These are phyloP conservation scores for Tetragonia tetragonoides DNA, from an alignment of 148 eudicot genomes.

Conservation along the genomic window DNA sequence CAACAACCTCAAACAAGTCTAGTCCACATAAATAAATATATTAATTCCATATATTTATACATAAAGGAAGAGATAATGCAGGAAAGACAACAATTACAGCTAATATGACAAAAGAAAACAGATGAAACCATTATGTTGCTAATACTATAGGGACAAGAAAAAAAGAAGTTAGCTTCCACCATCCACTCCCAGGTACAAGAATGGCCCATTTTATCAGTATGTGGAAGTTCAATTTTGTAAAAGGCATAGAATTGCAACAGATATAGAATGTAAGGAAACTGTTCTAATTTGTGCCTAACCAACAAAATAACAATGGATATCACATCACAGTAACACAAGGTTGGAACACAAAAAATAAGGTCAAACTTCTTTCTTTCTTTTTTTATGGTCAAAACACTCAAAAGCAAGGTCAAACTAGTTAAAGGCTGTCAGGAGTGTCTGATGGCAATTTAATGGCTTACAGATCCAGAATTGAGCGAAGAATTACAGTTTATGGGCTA, in stretches of 20 bases:
- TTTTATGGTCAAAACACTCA: not conserved
- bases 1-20: conserved; percentile 98
- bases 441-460: not conserved
- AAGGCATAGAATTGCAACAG: not conserved
- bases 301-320: not conserved
- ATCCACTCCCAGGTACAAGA: not conserved
- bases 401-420: not conserved
- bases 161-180: not conserved
- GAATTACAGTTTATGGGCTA: not conserved
- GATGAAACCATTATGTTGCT: not conserved
- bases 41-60: not conserved
- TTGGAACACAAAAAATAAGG: no score
- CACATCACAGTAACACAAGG: not conserved
- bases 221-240: not conserved
- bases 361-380: no score
- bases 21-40: conserved; percentile 6
- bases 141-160: not conserved
- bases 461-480: not conserved
- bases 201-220: not conserved
- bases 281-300: not conserved
- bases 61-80: not conserved
- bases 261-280: not conserved
- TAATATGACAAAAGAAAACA: not conserved
- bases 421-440: not conserved
- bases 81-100: not conserved